Percentiles rank a stretch among this genome's conserved stretches.
phyloP scores from a whole-genome alignment of 257 asterid species.

The Lycium ferocissimum region DNA sequence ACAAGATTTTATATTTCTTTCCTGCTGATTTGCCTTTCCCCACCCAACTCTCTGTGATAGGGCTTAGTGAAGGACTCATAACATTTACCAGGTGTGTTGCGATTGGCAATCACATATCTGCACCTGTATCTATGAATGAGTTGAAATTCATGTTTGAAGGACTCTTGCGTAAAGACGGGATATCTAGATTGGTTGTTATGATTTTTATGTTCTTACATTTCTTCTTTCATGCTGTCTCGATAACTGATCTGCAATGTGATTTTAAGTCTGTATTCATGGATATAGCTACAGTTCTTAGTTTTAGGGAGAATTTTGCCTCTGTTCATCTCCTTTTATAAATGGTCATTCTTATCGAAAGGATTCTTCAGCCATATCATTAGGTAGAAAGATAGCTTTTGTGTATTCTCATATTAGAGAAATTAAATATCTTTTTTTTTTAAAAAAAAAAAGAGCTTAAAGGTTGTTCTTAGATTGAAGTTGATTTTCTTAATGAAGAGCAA shows the following conservation, averaged over 20 bases:
- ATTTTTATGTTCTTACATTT: neutral
- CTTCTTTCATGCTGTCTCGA: neutral
- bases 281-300: neutral
- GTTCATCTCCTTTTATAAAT: neutral
- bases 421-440: neutral
- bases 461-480: neutral
- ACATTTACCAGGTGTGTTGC: conserved; percentile 80
- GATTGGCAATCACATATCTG: conserved; percentile 6
- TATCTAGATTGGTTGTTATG: neutral
- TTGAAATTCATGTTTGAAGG: neutral
- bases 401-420: neutral
- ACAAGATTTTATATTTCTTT: conserved; percentile 89
- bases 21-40: conserved; percentile 82
- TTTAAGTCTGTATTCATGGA: neutral
- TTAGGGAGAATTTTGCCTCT: neutral
- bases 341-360: conserved; percentile 17
- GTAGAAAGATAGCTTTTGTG: neutral
- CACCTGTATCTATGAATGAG: neutral
- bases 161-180: neutral
- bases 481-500: conserved; percentile 11
- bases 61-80: conserved; percentile 91
- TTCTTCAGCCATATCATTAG: conserved; percentile 1
- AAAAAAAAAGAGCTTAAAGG: neutral
- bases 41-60: conserved; percentile 84
- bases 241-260: neutral